These are phyloP conservation scores for Adansonia madagascariensis DNA, from an alignment of 441 rosid species.

Conservation along the genomic window DNA sequence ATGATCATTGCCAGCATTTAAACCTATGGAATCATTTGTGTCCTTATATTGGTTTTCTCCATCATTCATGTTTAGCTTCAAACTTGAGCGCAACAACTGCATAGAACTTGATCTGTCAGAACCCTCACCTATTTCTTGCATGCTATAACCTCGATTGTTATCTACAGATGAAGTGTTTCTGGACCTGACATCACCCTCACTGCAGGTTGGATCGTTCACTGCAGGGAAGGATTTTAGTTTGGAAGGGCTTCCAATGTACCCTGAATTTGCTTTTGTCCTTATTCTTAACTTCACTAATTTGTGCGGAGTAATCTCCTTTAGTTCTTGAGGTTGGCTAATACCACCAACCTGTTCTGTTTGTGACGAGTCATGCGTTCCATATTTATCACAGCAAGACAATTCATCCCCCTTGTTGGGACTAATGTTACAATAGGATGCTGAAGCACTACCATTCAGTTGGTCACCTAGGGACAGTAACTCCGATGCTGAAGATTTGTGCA, in stretches of 20 bases:
- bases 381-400: conserved; percentile 29
- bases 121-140: conserved; percentile 34
- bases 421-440: conserved; percentile 30
- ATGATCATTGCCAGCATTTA: conserved; percentile 36
- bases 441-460: conserved; percentile 31
- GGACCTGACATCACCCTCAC: conserved; percentile 37
- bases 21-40: conserved; percentile 35
- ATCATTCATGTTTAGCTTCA: conserved; percentile 18
- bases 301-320: conserved; percentile 49
- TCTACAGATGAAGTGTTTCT: conserved; percentile 30
- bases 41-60: conserved; percentile 30
- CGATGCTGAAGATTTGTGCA: conserved; percentile 31
- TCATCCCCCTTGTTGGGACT: conserved; percentile 24
- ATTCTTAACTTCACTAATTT: conserved; percentile 62
- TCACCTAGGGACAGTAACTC: conserved; percentile 25
- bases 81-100: conserved; percentile 31
- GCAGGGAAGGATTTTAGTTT: conserved; percentile 34
- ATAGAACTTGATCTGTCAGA: conserved; percentile 40
- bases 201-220: conserved; percentile 40
- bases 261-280: conserved; percentile 46
- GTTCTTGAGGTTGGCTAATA: conserved; percentile 41
- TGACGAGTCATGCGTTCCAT: conserved; percentile 26
- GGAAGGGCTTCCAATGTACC: conserved; percentile 43
- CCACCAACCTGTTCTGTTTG: conserved; percentile 36
- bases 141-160: conserved; percentile 28